These are phyloP conservation scores for Xenoacremonium recifei DNA, from an alignment of 2,329 filamentous ascomycete genomes.

Conservation along the genomic window DNA sequence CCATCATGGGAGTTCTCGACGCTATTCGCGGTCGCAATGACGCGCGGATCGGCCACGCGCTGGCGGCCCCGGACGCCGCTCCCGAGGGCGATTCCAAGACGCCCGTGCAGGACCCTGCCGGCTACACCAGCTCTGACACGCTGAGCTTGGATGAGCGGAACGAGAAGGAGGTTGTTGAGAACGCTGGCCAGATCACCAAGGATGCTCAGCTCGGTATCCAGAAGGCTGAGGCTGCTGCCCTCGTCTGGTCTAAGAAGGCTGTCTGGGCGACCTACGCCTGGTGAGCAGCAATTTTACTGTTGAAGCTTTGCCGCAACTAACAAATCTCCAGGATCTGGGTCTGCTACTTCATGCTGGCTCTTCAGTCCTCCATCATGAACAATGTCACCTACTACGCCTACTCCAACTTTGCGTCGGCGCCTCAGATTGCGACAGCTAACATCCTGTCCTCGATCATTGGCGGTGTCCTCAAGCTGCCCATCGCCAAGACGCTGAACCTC, in stretches of 20 bases:
- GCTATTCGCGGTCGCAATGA: slow-evolving; percentile 2
- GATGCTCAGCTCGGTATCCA: slow-evolving; percentile 24
- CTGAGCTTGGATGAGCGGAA: slow-evolving; percentile 5
- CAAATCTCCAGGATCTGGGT: slow-evolving; percentile 36
- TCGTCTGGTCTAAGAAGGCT: slow-evolving; percentile 30
- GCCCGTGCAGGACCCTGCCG: not conserved
- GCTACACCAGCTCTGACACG: not conserved
- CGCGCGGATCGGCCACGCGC: not conserved
- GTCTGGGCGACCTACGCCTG: slow-evolving; percentile 11
- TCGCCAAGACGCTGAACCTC: slow-evolving; percentile 63
- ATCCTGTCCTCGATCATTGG: slow-evolving; percentile 51
- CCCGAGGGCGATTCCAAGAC: slow-evolving; percentile 1
- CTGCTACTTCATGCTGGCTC: slow-evolving; percentile 41
- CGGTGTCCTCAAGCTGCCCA: slow-evolving; percentile 58
- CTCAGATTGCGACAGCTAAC: slow-evolving; percentile 45
- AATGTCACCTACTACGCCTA: slow-evolving; percentile 31
- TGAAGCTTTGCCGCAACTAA: too few relatives aligned
- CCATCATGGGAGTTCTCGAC: slow-evolving; percentile 5
- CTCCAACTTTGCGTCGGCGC: slow-evolving; percentile 30
- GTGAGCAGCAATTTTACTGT: too few relatives aligned
- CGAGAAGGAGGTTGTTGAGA: slow-evolving; percentile 5
- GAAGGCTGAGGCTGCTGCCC: slow-evolving; percentile 32
- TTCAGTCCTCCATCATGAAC: slow-evolving; percentile 37
- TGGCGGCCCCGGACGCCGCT: too few relatives aligned
- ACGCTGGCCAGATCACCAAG: slow-evolving; percentile 2